Base-by-base conservation (phyloP, 805 yeast species). In the Yarrowia alimentaria region DNA sequence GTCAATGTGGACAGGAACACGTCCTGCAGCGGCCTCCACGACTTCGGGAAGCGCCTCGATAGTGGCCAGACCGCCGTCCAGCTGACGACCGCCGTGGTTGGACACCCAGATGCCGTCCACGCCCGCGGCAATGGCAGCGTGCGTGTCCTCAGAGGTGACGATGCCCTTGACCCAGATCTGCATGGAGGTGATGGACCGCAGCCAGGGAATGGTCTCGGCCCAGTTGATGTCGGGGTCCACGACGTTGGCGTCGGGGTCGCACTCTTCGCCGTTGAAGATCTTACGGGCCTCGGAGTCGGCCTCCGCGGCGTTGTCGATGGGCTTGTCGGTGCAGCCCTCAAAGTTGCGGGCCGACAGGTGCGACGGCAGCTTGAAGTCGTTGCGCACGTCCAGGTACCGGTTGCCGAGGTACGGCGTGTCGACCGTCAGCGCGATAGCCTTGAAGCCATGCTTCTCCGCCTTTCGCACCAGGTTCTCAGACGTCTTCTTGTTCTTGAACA, bases 51-150 rank as follows among this genome's bases (percentile, higher is more conserved):
- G 68, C 3, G 83, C 77, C 60, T 84, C 88, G 14, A 83, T 68
- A 2, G 87, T 78, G 0, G 89, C 76, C 53, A 74, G 68, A 0
- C 82, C 71, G 31, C 74, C 77, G 57, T 83, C 90, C 37, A 84
- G 68, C 61, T 83, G 88, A 51, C 89, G 69, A 9, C 89, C 90
- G 16, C 89, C 90, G 62, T 83, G 88, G 60, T 84, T 83, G 10
- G 88, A 81, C 12, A 84, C 68, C 35, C 83, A 73, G 19, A 81
- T 77, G 6, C 87, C 90, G 31, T 75, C 75, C 28, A 79, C 75
- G 0, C 83, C 83, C 52, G 74, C 66, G 50, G 76, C 75, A 5
- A 77, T 74, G 6, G 89, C 86, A 43, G 66, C 61, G 12, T 79
- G 65, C 1, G 81, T 77, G 61, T 84, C 90, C 55, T 81, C 87